Evolutionary conservation across 192 early-diverging fungal species (phyloP).

Genomic region (Coemansia sp.): DNA sequence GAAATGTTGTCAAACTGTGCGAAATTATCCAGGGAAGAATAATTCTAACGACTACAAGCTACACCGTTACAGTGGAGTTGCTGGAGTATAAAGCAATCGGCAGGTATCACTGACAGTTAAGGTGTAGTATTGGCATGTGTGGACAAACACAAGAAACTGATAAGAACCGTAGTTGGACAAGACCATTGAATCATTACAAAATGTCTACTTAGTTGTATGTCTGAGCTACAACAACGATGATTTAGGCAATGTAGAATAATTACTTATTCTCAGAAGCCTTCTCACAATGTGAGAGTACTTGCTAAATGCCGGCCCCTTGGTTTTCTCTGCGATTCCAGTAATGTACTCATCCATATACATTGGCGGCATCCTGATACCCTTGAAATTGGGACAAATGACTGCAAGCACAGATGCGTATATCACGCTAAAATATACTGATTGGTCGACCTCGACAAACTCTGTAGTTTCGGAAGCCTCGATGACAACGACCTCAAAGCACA

Average conservation of each 20-base stretch:
- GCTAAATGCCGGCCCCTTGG: background rate
- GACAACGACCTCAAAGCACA: background rate
- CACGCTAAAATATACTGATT: background rate
- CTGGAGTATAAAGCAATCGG: too few relatives aligned
- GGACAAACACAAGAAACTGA: too few relatives aligned
- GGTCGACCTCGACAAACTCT: background rate
- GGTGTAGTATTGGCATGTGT: too few relatives aligned
- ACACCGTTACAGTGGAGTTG: too few relatives aligned
- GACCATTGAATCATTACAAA: too few relatives aligned
- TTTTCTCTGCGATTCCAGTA: background rate
- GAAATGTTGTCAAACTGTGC: too few relatives aligned
- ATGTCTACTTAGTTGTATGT: too few relatives aligned
- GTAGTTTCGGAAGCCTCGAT: background rate
- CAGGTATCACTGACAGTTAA: too few relatives aligned
- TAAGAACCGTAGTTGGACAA: too few relatives aligned
- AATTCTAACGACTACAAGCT: too few relatives aligned
- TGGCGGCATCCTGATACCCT: background rate
- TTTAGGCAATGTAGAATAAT: background rate
- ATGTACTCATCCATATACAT: background rate
- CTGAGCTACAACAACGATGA: too few relatives aligned
- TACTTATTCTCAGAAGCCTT: background rate
- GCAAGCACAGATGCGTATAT: background rate
- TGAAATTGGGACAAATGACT: background rate
- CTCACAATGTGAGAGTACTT: background rate
- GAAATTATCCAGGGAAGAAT: too few relatives aligned